These are phyloP conservation scores for Phytopythium cucurbitacearum DNA, from an alignment of 352 stramenopile species.

Conservation along the genomic window DNA sequence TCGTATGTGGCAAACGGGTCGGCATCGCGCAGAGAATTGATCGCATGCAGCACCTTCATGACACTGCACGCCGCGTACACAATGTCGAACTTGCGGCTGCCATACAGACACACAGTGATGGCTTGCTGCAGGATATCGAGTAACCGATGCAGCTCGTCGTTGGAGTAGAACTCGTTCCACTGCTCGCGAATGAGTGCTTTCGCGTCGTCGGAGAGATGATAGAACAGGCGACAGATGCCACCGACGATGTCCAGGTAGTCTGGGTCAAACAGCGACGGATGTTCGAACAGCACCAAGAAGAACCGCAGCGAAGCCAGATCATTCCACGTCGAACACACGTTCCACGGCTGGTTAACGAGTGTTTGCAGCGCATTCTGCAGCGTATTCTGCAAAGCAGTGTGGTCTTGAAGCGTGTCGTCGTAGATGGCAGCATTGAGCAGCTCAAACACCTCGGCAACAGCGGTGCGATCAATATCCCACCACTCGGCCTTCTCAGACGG, in stretches of 20 bases:
- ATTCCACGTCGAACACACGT: slow-evolving; percentile 69
- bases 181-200: slow-evolving; percentile 51
- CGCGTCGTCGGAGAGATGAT: slow-evolving; percentile 37
- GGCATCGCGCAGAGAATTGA: slow-evolving; percentile 37
- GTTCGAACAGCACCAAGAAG: slow-evolving; percentile 70
- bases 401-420: slow-evolving; percentile 16
- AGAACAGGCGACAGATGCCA: slow-evolving; percentile 67
- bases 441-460: slow-evolving; percentile 40
- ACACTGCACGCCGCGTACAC: slow-evolving; percentile 70
- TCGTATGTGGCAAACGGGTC: slow-evolving; percentile 56
- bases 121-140: slow-evolving; percentile 70
- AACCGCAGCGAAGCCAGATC: slow-evolving; percentile 40
- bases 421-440: slow-evolving; percentile 35
- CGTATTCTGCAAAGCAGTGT: slow-evolving; percentile 60
- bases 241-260: slow-evolving; percentile 71
- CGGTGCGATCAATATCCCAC: slow-evolving; percentile 46
- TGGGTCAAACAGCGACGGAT: slow-evolving; percentile 71
- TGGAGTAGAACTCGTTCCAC: slow-evolving; percentile 47
- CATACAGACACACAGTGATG: slow-evolving; percentile 75
- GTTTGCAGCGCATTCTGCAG: slow-evolving; percentile 66
- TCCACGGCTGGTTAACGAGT: slow-evolving; percentile 70
- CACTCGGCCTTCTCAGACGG: slow-evolving; percentile 19
- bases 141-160: slow-evolving; percentile 59
- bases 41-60: slow-evolving; percentile 56
- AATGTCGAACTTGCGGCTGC: slow-evolving; percentile 65